A percentile compares a stretch with the other conserved stretches of the same genome.
phyloP scores from a whole-genome alignment of 179 eudicot species.

The Spergularia azorica region DNA sequence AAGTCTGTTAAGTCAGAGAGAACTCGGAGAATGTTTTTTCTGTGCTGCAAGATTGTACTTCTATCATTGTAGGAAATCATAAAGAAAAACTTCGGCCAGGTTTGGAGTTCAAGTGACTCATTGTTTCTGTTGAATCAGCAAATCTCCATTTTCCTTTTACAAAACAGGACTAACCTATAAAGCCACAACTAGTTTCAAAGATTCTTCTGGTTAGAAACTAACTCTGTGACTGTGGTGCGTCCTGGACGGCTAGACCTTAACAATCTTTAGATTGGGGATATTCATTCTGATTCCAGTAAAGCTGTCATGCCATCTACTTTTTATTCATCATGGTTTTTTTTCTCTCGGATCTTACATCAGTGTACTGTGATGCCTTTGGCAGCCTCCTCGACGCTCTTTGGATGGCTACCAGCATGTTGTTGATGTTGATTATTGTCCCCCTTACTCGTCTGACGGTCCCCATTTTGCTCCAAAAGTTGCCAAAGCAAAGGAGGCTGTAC shows the following conservation, averaged over 20 bases:
- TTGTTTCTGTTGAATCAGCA: neutral
- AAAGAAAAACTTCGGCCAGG: no score
- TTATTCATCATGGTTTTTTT: neutral
- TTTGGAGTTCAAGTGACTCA: no score
- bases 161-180: neutral
- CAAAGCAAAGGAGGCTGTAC: slow-evolving; percentile 93
- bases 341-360: neutral
- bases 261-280: neutral
- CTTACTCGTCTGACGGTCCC: slow-evolving; percentile 68
- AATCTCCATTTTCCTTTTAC: neutral
- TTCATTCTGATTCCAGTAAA: no score
- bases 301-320: neutral
- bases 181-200: neutral
- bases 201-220: neutral
- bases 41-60: no score
- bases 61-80: no score
- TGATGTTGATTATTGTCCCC: slow-evolving; percentile 83
- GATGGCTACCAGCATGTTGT: slow-evolving; percentile 97
- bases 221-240: no score
- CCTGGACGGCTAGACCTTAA: no score
- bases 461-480: slow-evolving; percentile 86
- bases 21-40: no score
- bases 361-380: slow-evolving; percentile 28
- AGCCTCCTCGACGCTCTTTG: slow-evolving; percentile 85
- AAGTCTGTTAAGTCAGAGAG: neutral